A percentile compares a stretch with the other conserved stretches of the same genome.
phyloP scores from a whole-genome alignment of 768 basidiomycete genomes.

The Hortiboletus campestris region DNA sequence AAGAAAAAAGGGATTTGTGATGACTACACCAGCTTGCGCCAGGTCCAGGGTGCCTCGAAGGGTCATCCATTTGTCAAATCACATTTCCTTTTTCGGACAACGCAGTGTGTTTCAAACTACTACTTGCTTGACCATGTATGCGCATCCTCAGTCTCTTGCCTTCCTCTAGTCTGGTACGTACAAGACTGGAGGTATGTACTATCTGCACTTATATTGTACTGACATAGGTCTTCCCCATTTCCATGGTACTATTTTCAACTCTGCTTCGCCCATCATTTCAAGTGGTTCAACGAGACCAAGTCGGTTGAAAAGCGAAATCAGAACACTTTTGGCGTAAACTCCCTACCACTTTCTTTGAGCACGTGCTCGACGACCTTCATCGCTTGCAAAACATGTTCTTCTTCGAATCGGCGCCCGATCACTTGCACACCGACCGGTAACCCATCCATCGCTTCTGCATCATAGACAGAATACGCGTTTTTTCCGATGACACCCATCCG shows the following conservation, averaged over 20 bases:
- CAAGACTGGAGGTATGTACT: too few species aligned
- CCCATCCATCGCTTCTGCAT: slow-evolving; percentile 62
- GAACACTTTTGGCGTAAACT: slow-evolving; percentile 23
- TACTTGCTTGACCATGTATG: too few species aligned
- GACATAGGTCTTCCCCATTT: too few species aligned
- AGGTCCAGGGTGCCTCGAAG: too few species aligned
- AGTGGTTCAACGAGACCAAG: background rate
- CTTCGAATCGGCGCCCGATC: slow-evolving; percentile 59
- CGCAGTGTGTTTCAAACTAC: too few species aligned
- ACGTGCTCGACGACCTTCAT: slow-evolving; percentile 56
- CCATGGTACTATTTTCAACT: background rate
- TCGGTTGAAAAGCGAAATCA: slow-evolving; percentile 1
- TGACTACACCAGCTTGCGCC: too few species aligned
- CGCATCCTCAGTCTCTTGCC: too few species aligned
- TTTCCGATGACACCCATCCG: slow-evolving; percentile 44
- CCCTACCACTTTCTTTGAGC: slow-evolving; percentile 20
- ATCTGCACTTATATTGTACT: too few species aligned
- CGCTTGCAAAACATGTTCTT: slow-evolving; percentile 70
- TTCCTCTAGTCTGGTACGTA: too few species aligned
- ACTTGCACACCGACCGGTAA: slow-evolving; percentile 68
- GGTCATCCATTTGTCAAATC: too few species aligned
- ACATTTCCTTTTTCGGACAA: too few species aligned
- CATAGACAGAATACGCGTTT: slow-evolving; percentile 52
- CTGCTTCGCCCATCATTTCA: background rate
- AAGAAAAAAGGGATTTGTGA: too few species aligned